Evolutionary conservation across 768 basidiomycete species (phyloP).

Genomic region (Xanthoconium stramineum): DNA sequence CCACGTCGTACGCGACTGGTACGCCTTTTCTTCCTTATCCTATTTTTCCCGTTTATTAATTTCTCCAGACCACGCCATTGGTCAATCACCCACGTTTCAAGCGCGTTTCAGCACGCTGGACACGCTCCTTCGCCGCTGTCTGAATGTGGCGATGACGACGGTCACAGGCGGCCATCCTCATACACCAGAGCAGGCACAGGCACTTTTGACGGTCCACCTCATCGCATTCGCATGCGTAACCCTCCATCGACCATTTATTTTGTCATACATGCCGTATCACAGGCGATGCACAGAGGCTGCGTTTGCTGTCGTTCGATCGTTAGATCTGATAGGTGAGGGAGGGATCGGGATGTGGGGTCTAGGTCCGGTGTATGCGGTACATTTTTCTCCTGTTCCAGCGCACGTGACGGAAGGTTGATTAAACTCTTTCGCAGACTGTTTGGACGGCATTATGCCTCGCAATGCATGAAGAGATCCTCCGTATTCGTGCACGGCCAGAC

Average conservation of each 20-base stretch:
- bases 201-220: conserved; percentile 18
- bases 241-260: conserved; percentile 22
- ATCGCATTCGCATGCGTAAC: conserved; percentile 23
- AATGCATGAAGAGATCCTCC: conserved; percentile 20
- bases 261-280: conserved; percentile 12
- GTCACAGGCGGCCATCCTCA: not conserved
- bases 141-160: conserved; percentile 9
- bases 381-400: not conserved
- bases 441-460: conserved; percentile 23
- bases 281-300: conserved; percentile 16
- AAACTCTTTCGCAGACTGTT: conserved; percentile 11
- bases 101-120: conserved; percentile 45
- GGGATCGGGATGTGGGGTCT: not conserved
- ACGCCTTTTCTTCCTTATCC: not conserved
- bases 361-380: conserved; percentile 20
- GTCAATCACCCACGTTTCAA: conserved; percentile 42
- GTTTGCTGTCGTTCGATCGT: conserved; percentile 8
- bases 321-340: conserved; percentile 15
- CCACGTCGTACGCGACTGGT: conserved; percentile 30
- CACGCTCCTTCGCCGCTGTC: conserved; percentile 38
- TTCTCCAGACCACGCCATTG: conserved; percentile 37
- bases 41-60: not conserved
- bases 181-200: not conserved
- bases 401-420: not conserved
- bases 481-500: conserved; percentile 13